A percentile compares a stretch with the other conserved stretches of the same genome.
These are phyloP conservation scores for Cercospora nicotianae DNA, from an alignment of 2,329 filamentous ascomycete species.

Conservation along the genomic window DNA sequence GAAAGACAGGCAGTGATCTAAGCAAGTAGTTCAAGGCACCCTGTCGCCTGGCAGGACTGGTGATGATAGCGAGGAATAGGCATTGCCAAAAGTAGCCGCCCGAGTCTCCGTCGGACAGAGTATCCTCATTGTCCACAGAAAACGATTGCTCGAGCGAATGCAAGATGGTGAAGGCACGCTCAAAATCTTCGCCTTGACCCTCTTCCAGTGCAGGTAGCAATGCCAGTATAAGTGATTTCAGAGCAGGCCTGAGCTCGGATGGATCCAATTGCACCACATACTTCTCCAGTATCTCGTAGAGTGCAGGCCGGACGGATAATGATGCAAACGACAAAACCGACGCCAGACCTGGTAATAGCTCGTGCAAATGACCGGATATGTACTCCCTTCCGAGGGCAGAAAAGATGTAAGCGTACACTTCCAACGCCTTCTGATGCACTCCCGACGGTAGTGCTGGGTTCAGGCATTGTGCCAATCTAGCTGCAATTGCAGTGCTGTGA, in stretches of 20 bases:
- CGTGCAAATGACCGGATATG: slow-evolving; percentile 74
- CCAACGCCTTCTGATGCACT: slow-evolving; percentile 94
- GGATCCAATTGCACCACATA: slow-evolving; percentile 73
- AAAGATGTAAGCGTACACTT: slow-evolving; percentile 91
- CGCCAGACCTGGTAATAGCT: slow-evolving; percentile 88
- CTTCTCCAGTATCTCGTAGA: slow-evolving; percentile 78
- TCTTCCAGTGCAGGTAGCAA: slow-evolving; percentile 90
- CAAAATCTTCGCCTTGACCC: slow-evolving; percentile 95
- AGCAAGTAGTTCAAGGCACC: slow-evolving; percentile 85
- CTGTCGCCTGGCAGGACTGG: slow-evolving; percentile 77
- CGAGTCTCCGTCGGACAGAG: slow-evolving; percentile 60
- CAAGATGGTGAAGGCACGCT: slow-evolving; percentile 75
- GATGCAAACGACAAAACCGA: slow-evolving; percentile 93
- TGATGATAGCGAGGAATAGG: slow-evolving; percentile 90
- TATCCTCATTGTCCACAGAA: slow-evolving; percentile 50
- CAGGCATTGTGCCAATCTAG: slow-evolving; percentile 90
- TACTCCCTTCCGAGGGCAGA: slow-evolving; percentile 66
- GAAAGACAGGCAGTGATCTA: slow-evolving; percentile 74
- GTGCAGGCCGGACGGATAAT: slow-evolving; percentile 80
- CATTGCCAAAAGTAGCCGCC: slow-evolving; percentile 95
- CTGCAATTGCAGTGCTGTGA: slow-evolving; percentile 78
- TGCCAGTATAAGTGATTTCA: slow-evolving; percentile 88
- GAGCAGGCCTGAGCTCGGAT: slow-evolving; percentile 73
- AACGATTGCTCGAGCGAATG: slow-evolving; percentile 73
- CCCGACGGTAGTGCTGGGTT: slow-evolving; percentile 91